Base-by-base conservation (phyloP, 225 moss, liverwort and hornwort genomes). In the Asterella californica region DNA sequence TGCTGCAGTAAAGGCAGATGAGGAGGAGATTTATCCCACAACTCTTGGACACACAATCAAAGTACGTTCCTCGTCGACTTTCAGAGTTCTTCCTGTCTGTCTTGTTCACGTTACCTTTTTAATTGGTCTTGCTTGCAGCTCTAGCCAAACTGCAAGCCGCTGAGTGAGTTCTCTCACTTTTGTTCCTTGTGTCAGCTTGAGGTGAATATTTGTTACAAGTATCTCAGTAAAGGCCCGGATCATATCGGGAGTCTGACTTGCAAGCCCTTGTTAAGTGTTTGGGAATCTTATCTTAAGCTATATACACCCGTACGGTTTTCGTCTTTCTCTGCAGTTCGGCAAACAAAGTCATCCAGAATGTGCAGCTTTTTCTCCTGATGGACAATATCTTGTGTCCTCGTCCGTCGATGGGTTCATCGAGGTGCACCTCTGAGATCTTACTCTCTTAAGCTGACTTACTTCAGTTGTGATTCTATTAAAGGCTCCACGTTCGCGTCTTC, bases 281-380 rank as follows among this genome's bases (percentile, higher is more conserved):
- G 48, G 15, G 47, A 71, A 25, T 47, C 3, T n/a, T 47, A 14
- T 71, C 48, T 32, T 34, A 61, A 36, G 19, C 57, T 67, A 36
- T 5, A 36, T 34, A 34, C 2, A 48, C 27, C 47, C 4, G 6
- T 32, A 4, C 15, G 24, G 46, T 25, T 46, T n/a, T 10, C 11
- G 1, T 19, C 62, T 27, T 61, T 33, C 7, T 75, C 53, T 85
- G 83, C 92, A 94, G 94, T 94, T 99, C 81, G 94, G 97, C 10
- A 99, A 99, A 85, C 97, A 95, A 79, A 99, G 94, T 85, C 97
- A 99, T 87, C 97, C 97, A 11, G 97, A 99, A 81, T 92, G 92
- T 83, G 97, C 97, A 10, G 88, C 92, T 45, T 99, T 99, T 87
- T 99, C 97, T 30, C 95, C 97, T 6, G 97, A 99, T 75, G 97